phyloP scores from a whole-genome alignment of 2,329 filamentous ascomycete species.

The Penicillium freii region DNA sequence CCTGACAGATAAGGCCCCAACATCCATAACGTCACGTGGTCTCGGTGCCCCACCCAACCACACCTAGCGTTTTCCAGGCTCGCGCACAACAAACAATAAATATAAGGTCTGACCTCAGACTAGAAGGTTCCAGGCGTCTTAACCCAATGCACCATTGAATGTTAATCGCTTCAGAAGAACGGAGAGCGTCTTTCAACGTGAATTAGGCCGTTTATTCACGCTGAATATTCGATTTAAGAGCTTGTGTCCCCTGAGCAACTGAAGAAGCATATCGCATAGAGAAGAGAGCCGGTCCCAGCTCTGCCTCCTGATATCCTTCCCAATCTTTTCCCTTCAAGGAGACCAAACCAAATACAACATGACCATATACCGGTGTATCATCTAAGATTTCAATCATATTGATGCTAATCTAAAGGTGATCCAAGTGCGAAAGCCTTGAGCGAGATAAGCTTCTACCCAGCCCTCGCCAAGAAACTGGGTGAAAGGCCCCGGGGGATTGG shows the following conservation, averaged over 20 bases:
- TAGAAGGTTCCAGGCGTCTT: too few relatives aligned
- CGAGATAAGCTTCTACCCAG: not conserved
- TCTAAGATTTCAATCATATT: not conserved
- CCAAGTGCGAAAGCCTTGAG: not conserved
- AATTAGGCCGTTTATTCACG: not conserved
- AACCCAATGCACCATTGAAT: not conserved
- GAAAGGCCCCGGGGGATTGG: too few relatives aligned
- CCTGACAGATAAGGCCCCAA: not conserved
- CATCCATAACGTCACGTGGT: not conserved
- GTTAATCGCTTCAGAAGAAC: not conserved
- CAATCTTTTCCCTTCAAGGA: not conserved
- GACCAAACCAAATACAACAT: too few relatives aligned
- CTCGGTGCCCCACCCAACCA: too few relatives aligned
- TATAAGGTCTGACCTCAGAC: too few relatives aligned
- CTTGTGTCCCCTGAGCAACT: not conserved
- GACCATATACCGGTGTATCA: not conserved
- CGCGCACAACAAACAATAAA: not conserved
- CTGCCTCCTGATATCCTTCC: not conserved
- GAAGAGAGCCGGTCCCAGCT: not conserved
- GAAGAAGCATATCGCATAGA: not conserved
- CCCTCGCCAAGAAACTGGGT: not conserved
- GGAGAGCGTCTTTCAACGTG: too few relatives aligned
- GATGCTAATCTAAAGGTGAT: not conserved
- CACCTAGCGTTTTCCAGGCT: too few relatives aligned
- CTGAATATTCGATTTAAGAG: not conserved